A percentile compares a stretch with the other conserved stretches of the same genome.
phyloP scores from a whole-genome alignment of 768 basidiomycete species.

The Pleurotus eryngii region DNA sequence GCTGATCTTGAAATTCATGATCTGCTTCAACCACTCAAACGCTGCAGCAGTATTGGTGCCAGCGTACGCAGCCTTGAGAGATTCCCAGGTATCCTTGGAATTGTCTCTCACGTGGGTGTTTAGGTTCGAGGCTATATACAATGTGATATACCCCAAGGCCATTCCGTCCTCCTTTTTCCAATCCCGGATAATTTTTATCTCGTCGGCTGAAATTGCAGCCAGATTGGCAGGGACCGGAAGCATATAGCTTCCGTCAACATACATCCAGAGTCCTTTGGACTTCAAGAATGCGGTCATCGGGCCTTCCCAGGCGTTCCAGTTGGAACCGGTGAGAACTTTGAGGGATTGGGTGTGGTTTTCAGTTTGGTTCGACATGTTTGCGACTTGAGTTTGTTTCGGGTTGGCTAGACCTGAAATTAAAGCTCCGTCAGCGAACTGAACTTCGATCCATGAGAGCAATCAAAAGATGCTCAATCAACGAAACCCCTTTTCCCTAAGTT shows the following conservation, averaged over 20 bases:
- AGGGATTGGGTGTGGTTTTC: neutral
- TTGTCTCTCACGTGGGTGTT: neutral
- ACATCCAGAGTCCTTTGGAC: neutral
- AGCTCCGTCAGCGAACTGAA: neutral
- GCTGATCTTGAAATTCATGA: neutral
- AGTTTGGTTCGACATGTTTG: neutral
- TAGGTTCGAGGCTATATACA: neutral
- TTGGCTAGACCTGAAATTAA: neutral
- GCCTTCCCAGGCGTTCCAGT: neutral
- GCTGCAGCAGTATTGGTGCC: neutral
- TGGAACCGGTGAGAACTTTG: neutral
- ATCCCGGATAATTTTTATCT: neutral
- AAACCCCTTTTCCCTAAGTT: neutral
- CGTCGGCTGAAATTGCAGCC: neutral
- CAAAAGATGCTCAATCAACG: neutral
- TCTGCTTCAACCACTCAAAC: neutral
- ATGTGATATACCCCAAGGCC: neutral
- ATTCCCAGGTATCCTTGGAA: neutral
- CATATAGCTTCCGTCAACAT: neutral
- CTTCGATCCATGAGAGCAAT: neutral
- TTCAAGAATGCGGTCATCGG: neutral
- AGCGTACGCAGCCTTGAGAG: neutral
- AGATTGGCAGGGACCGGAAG: neutral
- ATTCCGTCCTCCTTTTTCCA: neutral
- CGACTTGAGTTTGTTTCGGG: neutral